Evolutionary conservation across 352 stramenopile genomes (phyloP).

Genomic region (Pythium brassicae): DNA sequence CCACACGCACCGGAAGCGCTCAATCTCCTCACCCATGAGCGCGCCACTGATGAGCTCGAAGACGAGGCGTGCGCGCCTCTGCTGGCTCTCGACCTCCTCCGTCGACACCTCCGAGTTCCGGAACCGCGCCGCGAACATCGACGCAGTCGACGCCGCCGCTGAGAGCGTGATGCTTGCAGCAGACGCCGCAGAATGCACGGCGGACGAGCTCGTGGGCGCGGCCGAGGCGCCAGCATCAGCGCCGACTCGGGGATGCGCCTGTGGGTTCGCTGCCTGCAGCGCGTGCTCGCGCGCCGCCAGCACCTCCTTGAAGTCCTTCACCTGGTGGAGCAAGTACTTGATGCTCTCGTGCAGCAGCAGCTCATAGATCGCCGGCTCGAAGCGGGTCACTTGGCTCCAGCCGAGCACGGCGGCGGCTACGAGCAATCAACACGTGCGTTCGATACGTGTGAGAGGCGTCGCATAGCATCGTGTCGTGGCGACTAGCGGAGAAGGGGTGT

Average conservation of each 20-base stretch:
- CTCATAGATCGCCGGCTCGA: conserved; percentile 63
- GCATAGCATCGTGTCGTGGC: background rate
- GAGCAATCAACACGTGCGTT: background rate
- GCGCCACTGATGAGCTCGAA: conserved; percentile 50
- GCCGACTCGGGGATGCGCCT: background rate
- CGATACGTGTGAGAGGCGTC: background rate
- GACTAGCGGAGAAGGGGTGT: no score
- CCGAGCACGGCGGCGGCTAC: conserved; percentile 30
- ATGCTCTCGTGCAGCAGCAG: conserved; percentile 58
- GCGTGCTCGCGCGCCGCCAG: conserved; percentile 38
- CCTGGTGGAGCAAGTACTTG: conserved; percentile 60
- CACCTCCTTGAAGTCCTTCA: conserved; percentile 58
- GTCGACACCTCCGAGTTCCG: conserved; percentile 28
- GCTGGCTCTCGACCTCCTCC: conserved; percentile 31
- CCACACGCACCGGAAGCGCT: conserved; percentile 38
- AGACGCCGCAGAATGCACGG: conserved; percentile 11
- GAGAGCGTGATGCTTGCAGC: conserved; percentile 23
- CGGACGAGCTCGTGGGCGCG: conserved; percentile 5
- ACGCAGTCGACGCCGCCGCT: conserved; percentile 18
- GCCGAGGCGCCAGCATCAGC: background rate
- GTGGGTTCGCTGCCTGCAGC: conserved; percentile 7
- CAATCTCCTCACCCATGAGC: conserved; percentile 56
- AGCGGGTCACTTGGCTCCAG: conserved; percentile 44
- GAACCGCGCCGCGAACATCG: conserved; percentile 37
- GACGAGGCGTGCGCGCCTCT: conserved; percentile 33